These are phyloP conservation scores for Cladophialophora bantiana DNA, from an alignment of 2,329 filamentous ascomycete genomes.

Conservation along the genomic window DNA sequence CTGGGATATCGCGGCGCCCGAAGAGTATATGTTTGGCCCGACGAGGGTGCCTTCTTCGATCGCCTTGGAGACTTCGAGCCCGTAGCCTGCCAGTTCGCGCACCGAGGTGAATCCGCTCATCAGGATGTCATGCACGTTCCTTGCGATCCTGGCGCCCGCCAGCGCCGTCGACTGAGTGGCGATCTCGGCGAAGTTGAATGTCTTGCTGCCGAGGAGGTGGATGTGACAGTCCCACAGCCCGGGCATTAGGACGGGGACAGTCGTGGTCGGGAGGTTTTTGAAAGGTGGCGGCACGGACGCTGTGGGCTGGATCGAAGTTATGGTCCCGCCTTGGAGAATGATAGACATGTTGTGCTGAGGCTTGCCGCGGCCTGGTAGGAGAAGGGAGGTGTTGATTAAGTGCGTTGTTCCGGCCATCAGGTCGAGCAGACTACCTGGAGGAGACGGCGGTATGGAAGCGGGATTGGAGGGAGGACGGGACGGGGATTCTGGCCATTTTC, in stretches of 20 bases:
- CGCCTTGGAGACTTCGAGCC: slow-evolving; percentile 52
- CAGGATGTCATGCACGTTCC: slow-evolving; percentile 53
- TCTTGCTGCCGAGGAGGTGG: slow-evolving; percentile 54
- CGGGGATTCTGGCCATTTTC: neutral
- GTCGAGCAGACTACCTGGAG: neutral
- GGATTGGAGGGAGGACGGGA: neutral
- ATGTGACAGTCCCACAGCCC: slow-evolving; percentile 63
- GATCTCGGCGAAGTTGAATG: slow-evolving; percentile 34
- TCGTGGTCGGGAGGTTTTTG: slow-evolving; percentile 33
- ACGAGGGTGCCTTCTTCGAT: slow-evolving; percentile 55
- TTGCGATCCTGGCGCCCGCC: slow-evolving; percentile 52
- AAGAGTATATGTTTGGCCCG: slow-evolving; percentile 59
- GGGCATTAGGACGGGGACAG: slow-evolving; percentile 57
- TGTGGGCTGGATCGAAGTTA: slow-evolving; percentile 44
- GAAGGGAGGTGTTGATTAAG: slow-evolving; percentile 45
- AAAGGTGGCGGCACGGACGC: slow-evolving; percentile 22
- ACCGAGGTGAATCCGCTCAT: slow-evolving; percentile 61
- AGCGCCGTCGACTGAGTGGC: slow-evolving; percentile 42
- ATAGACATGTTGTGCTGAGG: slow-evolving; percentile 52
- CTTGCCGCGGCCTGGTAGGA: slow-evolving; percentile 58
- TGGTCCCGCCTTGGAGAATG: slow-evolving; percentile 50
- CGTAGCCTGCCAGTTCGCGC: slow-evolving; percentile 58
- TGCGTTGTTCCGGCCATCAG: slow-evolving; percentile 11
- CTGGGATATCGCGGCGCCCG: slow-evolving; percentile 54
- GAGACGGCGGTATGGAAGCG: slow-evolving; percentile 7